Percentiles rank a stretch among this genome's conserved stretches.
These are phyloP conservation scores for Lactarius vividus DNA, from an alignment of 768 basidiomycete genomes.

Conservation along the genomic window DNA sequence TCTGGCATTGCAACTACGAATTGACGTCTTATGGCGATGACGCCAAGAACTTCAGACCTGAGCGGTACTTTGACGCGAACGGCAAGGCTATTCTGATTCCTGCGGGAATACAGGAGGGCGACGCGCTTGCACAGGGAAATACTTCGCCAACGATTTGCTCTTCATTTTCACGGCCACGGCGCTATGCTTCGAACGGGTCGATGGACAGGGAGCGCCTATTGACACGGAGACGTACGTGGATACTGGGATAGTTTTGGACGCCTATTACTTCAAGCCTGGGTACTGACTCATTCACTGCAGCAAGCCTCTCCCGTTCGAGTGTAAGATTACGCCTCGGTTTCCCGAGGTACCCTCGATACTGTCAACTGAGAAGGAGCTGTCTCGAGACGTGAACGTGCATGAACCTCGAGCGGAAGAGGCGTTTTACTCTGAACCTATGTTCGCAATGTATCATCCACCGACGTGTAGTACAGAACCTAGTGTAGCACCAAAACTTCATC, in stretches of 20 bases:
- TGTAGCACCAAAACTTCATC: too few relatives aligned
- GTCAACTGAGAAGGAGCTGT: background rate
- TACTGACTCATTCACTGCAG: background rate
- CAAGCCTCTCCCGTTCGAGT: background rate
- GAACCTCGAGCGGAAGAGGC: background rate
- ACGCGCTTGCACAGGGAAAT: background rate
- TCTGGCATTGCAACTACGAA: background rate
- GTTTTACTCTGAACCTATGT: background rate
- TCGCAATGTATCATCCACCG: too few relatives aligned
- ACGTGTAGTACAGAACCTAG: too few relatives aligned
- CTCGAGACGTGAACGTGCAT: too few relatives aligned
- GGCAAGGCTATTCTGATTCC: background rate
- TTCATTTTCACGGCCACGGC: background rate
- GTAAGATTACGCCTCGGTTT: background rate
- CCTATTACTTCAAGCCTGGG: background rate
- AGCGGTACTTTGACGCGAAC: background rate
- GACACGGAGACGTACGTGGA: background rate
- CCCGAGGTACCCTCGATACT: too few relatives aligned
- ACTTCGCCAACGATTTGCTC: background rate
- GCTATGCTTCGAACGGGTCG: background rate
- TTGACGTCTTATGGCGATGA: background rate
- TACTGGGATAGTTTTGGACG: background rate
- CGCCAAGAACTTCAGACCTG: background rate
- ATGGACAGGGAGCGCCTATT: background rate
- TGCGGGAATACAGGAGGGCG: background rate